Conservation (phyloP, 768 basidiomycete species). For the Panaeolus papilionaceus region DNA sequence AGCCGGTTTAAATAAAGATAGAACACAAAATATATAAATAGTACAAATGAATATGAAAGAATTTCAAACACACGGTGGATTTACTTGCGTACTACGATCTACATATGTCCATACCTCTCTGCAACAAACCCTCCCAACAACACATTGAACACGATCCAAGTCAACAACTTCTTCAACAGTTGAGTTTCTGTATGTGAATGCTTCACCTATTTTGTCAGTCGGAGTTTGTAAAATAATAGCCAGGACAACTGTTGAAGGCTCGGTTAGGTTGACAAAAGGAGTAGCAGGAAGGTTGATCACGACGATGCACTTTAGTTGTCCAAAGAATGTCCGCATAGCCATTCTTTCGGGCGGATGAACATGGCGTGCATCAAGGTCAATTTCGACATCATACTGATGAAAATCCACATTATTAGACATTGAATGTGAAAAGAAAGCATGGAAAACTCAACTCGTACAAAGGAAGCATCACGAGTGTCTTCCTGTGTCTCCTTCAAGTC, state of each 20-base stretch:
- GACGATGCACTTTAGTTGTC: neutral
- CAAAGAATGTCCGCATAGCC: neutral
- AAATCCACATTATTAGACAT: neutral
- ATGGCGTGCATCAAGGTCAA: neutral
- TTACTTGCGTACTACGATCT: neutral
- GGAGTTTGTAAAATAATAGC: neutral
- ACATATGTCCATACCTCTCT: neutral
- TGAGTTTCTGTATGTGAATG: neutral
- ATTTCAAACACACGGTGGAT: neutral
- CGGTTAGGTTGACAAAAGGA: neutral
- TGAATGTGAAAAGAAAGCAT: neutral
- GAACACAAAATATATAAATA: neutral
- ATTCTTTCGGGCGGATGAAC: neutral
- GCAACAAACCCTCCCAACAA: neutral
- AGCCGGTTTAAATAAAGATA: neutral
- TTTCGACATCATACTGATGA: neutral
- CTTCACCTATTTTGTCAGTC: neutral
- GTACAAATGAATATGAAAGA: neutral
- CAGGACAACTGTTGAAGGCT: neutral
- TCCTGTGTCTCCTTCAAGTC: conserved; percentile 20
- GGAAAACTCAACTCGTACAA: conserved; percentile 32
- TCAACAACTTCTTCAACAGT: neutral
- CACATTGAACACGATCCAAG: neutral
- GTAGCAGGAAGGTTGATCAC: neutral
- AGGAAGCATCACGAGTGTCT: conserved; percentile 36